phyloP scores from a whole-genome alignment of 495 filamentous ascomycete species.

The Penicillium bialowiezense region DNA sequence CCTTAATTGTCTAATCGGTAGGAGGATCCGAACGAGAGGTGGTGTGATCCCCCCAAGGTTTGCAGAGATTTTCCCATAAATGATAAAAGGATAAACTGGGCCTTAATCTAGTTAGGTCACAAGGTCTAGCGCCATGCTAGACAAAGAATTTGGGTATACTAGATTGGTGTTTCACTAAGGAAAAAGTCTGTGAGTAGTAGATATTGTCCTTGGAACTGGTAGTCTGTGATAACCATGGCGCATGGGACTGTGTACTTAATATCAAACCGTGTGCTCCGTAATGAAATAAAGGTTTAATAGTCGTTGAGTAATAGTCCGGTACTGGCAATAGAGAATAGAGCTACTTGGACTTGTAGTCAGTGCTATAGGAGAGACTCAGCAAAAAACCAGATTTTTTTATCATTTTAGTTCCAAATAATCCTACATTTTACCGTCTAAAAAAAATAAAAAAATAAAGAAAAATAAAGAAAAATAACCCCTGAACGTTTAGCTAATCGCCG shows the following conservation, averaged over 20 bases:
- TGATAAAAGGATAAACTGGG: background rate
- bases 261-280: too few relatives aligned
- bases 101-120: background rate
- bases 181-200: too few relatives aligned
- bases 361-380: too few relatives aligned
- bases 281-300: too few relatives aligned
- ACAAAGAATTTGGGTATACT: slow-evolving; percentile 3
- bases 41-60: slow-evolving; percentile 15
- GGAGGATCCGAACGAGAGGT: slow-evolving; percentile 17
- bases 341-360: too few relatives aligned
- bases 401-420: too few relatives aligned
- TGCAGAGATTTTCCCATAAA: slow-evolving; percentile 8
- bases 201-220: too few relatives aligned
- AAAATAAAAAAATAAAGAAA: background rate
- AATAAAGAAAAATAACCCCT: slow-evolving; percentile 6
- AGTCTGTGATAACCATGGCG: too few relatives aligned
- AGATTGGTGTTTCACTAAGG: background rate
- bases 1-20: slow-evolving; percentile 15
- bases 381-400: too few relatives aligned
- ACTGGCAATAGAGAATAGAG: too few relatives aligned
- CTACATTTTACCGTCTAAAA: background rate
- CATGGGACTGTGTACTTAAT: too few relatives aligned
- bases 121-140: slow-evolving; percentile 2
- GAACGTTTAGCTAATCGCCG: slow-evolving; percentile 13
- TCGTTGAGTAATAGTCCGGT: too few relatives aligned